Evolutionary conservation across 2,329 filamentous ascomycete genomes (phyloP).

Genomic region (Graphium sp.): DNA sequence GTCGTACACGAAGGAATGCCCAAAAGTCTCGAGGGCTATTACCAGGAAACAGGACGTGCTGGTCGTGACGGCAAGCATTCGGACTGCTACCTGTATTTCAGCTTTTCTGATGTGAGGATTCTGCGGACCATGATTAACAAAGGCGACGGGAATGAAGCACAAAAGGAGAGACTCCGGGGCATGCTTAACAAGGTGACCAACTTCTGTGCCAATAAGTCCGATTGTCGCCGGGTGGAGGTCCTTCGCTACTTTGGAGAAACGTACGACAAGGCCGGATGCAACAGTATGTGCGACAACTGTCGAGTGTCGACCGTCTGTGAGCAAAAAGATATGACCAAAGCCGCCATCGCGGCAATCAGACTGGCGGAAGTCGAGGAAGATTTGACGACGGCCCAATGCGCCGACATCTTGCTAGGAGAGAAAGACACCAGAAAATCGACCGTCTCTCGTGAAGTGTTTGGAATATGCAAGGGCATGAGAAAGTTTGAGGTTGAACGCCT

Average conservation of each 20-base stretch:
- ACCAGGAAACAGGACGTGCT: conserved; percentile 92
- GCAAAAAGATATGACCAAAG: conserved; percentile 57
- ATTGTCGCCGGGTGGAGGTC: conserved; percentile 78
- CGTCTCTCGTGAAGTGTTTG: conserved; percentile 35
- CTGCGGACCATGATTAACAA: conserved; percentile 70
- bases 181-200: conserved; percentile 78
- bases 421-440: no score
- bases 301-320: conserved; percentile 54
- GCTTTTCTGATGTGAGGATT: conserved; percentile 57
- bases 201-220: conserved; percentile 77
- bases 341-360: conserved; percentile 51
- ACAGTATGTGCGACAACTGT: conserved; percentile 78
- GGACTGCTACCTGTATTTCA: conserved; percentile 81
- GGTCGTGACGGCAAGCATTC: conserved; percentile 80
- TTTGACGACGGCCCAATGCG: conserved; percentile 63
- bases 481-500: conserved; percentile 68
- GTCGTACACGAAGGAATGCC: conserved; percentile 88
- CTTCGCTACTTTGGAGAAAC: conserved; percentile 87
- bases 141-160: conserved; percentile 57
- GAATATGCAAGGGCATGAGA: conserved; percentile 51
- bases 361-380: conserved; percentile 43
- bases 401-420: conserved; percentile 68
- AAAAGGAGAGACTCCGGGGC: conserved; percentile 67
- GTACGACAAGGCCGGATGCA: conserved; percentile 58
- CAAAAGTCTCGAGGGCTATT: conserved; percentile 94